These are phyloP conservation scores for Apiotrichum laibachii DNA, from an alignment of 1,284 basidiomycete species.

Conservation along the genomic window DNA sequence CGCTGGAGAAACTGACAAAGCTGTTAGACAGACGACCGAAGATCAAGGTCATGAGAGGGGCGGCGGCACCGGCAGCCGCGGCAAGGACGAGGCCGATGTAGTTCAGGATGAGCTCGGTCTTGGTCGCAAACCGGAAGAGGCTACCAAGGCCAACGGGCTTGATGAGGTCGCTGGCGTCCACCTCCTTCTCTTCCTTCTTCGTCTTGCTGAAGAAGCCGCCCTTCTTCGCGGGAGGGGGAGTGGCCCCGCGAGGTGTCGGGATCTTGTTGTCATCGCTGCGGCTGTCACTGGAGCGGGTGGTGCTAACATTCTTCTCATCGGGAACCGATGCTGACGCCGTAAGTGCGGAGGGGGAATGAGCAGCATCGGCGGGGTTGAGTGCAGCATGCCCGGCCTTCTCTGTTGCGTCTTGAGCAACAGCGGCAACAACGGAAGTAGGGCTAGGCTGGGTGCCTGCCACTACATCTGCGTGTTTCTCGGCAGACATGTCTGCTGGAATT, in stretches of 20 bases:
- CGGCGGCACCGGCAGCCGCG: constrained; percentile 43
- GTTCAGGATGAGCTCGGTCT: constrained; percentile 38
- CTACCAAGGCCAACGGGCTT: constrained; percentile 35
- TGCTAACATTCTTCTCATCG: not conserved
- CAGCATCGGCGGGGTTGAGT: too few relatives aligned
- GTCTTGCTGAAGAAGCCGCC: constrained; percentile 11
- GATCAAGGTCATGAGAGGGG: constrained; percentile 50
- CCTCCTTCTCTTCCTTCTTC: constrained; percentile 11
- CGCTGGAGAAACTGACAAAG: constrained; percentile 30
- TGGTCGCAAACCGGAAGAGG: constrained; percentile 45
- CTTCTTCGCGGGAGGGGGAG: constrained; percentile 7
- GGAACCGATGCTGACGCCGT: not conserved
- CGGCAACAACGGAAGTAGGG: too few relatives aligned
- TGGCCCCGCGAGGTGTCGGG: not conserved
- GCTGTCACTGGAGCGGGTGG: not conserved
- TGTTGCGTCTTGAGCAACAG: too few relatives aligned
- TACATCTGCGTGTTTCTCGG: too few relatives aligned
- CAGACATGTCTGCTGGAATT: too few relatives aligned
- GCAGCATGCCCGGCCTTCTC: too few relatives aligned
- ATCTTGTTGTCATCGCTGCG: constrained; percentile 1
- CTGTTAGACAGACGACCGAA: constrained; percentile 48
- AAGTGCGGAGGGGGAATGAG: not conserved
- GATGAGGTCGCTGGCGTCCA: constrained; percentile 5
- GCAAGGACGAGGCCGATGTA: constrained; percentile 46
- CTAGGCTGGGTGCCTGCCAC: too few relatives aligned